Percentiles rank a stretch among this genome's conserved stretches.
Conservation (phyloP, 352 stramenopile species). For the Phytophthora brassicae region DNA sequence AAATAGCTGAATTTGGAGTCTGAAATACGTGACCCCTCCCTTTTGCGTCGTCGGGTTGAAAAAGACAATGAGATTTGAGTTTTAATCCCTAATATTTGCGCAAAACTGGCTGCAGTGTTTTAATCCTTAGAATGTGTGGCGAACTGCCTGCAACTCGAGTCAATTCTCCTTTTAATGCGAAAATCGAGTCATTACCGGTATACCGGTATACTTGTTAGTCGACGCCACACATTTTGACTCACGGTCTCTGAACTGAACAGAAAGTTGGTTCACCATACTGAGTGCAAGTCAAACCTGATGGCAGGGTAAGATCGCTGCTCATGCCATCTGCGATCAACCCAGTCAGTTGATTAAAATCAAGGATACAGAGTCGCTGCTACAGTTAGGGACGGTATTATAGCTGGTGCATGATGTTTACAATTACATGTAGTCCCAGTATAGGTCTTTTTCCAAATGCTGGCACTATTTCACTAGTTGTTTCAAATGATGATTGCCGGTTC, state of each 20-base stretch:
- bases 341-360: neutral
- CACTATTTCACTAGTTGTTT: too few relatives aligned
- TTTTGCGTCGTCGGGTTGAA: slow-evolving; percentile 29
- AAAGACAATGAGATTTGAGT: slow-evolving; percentile 4
- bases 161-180: neutral
- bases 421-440: too few relatives aligned
- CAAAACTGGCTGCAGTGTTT: too few relatives aligned
- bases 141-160: neutral
- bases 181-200: neutral
- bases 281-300: neutral
- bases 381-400: too few relatives aligned
- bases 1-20: slow-evolving; percentile 8
- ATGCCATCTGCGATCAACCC: neutral
- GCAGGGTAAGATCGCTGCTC: slow-evolving; percentile 6
- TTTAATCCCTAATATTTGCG: too few relatives aligned
- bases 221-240: neutral
- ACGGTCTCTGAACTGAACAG: neutral
- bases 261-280: neutral
- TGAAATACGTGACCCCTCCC: slow-evolving; percentile 13
- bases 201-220: too few relatives aligned
- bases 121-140: too few relatives aligned
- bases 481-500: too few relatives aligned
- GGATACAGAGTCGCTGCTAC: too few relatives aligned
- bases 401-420: too few relatives aligned
- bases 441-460: too few relatives aligned